Percentiles rank a stretch among this genome's conserved stretches.
These are phyloP conservation scores for Didymella pomorum DNA, from an alignment of 2,329 filamentous ascomycete species.

Conservation along the genomic window DNA sequence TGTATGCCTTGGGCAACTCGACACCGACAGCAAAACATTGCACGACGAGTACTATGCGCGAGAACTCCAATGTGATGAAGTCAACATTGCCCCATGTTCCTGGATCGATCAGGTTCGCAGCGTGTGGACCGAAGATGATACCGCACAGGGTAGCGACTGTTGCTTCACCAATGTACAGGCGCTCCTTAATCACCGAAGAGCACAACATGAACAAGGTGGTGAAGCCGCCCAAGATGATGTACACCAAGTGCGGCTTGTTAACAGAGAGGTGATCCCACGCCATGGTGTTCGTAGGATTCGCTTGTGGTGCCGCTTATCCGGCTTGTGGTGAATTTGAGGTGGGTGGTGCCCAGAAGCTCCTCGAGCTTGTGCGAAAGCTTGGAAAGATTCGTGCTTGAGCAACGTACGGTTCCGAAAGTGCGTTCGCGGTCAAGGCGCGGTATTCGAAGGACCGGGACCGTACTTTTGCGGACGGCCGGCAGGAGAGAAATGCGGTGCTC, in stretches of 20 bases:
- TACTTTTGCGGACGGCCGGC: constrained; percentile 28
- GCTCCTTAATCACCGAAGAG: constrained; percentile 97
- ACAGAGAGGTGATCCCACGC: constrained; percentile 83
- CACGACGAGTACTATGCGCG: constrained; percentile 86
- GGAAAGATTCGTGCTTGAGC: neutral
- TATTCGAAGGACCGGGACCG: constrained; percentile 25
- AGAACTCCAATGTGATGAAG: constrained; percentile 88
- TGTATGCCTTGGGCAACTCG: constrained; percentile 91
- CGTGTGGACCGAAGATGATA: constrained; percentile 88
- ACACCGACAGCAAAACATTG: constrained; percentile 93
- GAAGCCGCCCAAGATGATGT: constrained; percentile 97
- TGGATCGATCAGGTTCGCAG: constrained; percentile 79
- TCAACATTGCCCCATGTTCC: constrained; percentile 82
- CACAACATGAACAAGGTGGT: constrained; percentile 98
- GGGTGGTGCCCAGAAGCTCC: constrained; percentile 19
- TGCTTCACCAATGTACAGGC: constrained; percentile 97
- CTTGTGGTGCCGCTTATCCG: constrained; percentile 20
- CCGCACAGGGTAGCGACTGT: constrained; percentile 90
- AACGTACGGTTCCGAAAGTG: neutral
- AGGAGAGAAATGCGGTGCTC: constrained; percentile 29
- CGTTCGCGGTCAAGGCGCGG: constrained; percentile 9
- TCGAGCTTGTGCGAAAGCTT: constrained; percentile 27
- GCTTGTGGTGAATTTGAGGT: constrained; percentile 16
- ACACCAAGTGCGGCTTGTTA: constrained; percentile 96
- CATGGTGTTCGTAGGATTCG: constrained; percentile 58